Percentiles rank a stretch among this genome's conserved stretches.
Evolutionary conservation across 257 asterid species (phyloP).

Genomic region (Solanum ossicruentum): DNA sequence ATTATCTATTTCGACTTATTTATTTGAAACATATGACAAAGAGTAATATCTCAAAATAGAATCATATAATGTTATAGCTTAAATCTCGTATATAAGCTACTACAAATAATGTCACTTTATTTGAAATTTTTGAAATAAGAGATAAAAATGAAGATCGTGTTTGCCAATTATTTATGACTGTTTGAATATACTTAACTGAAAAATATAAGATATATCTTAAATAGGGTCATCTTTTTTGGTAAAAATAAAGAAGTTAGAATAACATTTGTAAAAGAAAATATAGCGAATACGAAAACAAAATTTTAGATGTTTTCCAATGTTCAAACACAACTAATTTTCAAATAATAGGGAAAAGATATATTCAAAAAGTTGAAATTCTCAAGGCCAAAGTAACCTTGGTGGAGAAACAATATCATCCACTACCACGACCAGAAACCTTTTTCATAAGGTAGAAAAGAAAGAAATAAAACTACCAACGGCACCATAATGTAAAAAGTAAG

Average conservation of each 20-base stretch:
- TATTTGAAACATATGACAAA: too few species aligned
- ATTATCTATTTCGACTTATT: too few species aligned
- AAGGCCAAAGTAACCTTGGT: background rate
- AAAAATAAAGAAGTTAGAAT: too few species aligned
- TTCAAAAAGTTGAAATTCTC: background rate
- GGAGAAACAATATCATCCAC: background rate
- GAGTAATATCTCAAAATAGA: too few species aligned
- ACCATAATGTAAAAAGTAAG: background rate
- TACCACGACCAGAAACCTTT: background rate
- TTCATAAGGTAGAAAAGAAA: background rate
- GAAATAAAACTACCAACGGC: background rate
- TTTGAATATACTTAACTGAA: background rate
- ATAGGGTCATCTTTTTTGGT: too few species aligned
- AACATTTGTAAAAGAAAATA: background rate
- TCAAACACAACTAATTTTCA: background rate
- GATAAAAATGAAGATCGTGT: background rate
- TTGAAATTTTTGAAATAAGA: background rate
- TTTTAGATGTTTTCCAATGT: background rate
- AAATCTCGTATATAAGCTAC: too few species aligned
- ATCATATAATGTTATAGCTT: too few species aligned
- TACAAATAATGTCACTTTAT: background rate
- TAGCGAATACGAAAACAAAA: background rate
- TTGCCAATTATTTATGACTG: background rate
- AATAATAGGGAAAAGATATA: background rate
- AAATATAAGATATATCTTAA: too few species aligned